Evolutionary conservation across 371 early-diverging fungal genomes (phyloP).

Genomic region (Zychaea mexicana): DNA sequence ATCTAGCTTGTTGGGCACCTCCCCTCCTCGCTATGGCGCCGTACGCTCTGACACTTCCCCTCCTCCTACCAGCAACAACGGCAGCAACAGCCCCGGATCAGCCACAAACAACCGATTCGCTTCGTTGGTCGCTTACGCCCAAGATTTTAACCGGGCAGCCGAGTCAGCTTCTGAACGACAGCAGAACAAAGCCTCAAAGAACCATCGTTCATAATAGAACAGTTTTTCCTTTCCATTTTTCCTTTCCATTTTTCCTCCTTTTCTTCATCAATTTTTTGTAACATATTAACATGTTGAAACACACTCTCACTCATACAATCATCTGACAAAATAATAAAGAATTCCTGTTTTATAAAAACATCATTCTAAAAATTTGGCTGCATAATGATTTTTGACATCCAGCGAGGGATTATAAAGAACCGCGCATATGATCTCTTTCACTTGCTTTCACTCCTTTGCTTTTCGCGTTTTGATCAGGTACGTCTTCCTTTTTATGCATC

Average conservation of each 20-base stretch:
- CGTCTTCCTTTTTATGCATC: too few relatives aligned
- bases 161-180: slow-evolving; percentile 18
- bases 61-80: slow-evolving; percentile 12
- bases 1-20: slow-evolving; percentile 18
- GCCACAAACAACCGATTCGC: slow-evolving; percentile 40
- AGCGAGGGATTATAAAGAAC: too few relatives aligned
- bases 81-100: slow-evolving; percentile 13
- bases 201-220: neutral
- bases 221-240: neutral
- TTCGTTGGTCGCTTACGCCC: slow-evolving; percentile 34
- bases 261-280: neutral
- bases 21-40: slow-evolving; percentile 15
- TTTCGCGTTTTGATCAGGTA: too few relatives aligned
- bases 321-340: too few relatives aligned
- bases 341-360: too few relatives aligned
- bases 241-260: neutral
- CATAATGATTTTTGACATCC: too few relatives aligned
- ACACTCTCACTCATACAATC: neutral
- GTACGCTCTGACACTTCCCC: neutral
- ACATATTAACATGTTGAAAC: neutral
- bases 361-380: too few relatives aligned
- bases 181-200: slow-evolving; percentile 8
- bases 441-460: too few relatives aligned
- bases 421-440: too few relatives aligned
- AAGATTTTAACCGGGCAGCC: slow-evolving; percentile 31